Evolutionary conservation across 345 rosid genomes (phyloP).

Genomic region (Populus nigra): DNA sequence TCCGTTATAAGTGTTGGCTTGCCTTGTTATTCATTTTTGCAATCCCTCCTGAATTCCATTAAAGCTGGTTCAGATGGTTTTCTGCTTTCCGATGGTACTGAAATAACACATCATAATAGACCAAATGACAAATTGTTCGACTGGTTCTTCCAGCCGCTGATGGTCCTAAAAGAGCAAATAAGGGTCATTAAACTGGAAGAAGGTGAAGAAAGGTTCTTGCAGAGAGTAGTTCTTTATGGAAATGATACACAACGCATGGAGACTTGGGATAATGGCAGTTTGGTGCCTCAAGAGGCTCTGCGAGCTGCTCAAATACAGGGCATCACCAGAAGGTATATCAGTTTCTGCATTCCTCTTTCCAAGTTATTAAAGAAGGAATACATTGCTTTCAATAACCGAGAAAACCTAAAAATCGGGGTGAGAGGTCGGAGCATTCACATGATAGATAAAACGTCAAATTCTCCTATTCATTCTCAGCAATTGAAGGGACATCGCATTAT

Average conservation of each 20-base stretch:
- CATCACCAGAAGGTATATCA: slow-evolving; percentile 72
- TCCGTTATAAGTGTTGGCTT: slow-evolving; percentile 51
- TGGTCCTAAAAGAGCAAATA: slow-evolving; percentile 74
- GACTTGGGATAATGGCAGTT: slow-evolving; percentile 53
- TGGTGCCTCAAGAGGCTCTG: slow-evolving; percentile 49
- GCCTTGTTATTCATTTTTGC: slow-evolving; percentile 60
- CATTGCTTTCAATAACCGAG: too few relatives aligned
- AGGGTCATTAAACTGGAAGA: slow-evolving; percentile 52
- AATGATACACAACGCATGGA: slow-evolving; percentile 45
- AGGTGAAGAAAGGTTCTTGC: slow-evolving; percentile 58
- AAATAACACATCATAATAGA: slow-evolving; percentile 60
- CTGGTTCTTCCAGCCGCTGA: slow-evolving; percentile 69
- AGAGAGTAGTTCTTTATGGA: slow-evolving; percentile 63
- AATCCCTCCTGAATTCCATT: slow-evolving; percentile 54
- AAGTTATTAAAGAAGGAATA: neutral
- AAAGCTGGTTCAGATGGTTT: slow-evolving; percentile 58
- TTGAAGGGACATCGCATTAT: neutral
- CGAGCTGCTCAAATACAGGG: slow-evolving; percentile 79
- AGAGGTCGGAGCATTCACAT: neutral
- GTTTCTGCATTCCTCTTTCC: neutral
- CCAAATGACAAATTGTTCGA: slow-evolving; percentile 72
- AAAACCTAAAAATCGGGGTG: neutral
- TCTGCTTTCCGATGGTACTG: slow-evolving; percentile 56
- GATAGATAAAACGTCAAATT: neutral
- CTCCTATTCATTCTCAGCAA: neutral